Percentiles rank a stretch among this genome's conserved stretches.
phyloP scores from a whole-genome alignment of 2,329 filamentous ascomycete species.

The Pseudogymnoascus sp. region DNA sequence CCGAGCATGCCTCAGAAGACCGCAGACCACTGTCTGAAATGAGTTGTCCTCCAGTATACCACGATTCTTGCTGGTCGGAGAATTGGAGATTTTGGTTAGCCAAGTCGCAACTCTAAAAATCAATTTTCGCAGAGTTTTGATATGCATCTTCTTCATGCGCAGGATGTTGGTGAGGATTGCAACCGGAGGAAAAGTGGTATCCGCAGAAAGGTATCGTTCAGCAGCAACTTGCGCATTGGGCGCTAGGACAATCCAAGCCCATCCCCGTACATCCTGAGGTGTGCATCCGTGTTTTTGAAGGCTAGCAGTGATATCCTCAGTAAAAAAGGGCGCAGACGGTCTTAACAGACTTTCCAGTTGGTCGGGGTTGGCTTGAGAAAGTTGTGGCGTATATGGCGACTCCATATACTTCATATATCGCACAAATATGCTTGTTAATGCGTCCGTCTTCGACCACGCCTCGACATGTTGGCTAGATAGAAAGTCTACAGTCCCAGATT shows the following conservation, averaged over 20 bases:
- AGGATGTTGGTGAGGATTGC: conserved; percentile 21
- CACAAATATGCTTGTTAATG: background rate
- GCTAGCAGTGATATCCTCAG: background rate
- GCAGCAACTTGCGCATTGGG: conserved; percentile 17
- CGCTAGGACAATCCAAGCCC: conserved; percentile 22
- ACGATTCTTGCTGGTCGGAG: background rate
- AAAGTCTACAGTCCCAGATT: background rate
- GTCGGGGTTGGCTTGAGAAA: background rate
- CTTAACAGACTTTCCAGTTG: background rate
- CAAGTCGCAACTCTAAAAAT: background rate
- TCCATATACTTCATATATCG: background rate
- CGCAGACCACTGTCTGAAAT: conserved; percentile 18
- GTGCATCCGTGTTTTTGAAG: conserved; percentile 15
- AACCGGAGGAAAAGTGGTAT: conserved; percentile 17
- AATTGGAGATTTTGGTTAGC: background rate
- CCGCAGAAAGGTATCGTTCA: conserved; percentile 18
- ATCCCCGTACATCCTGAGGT: conserved; percentile 20
- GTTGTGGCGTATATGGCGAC: background rate
- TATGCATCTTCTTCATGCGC: conserved; percentile 15
- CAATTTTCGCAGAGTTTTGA: conserved; percentile 14
- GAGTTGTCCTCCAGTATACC: conserved; percentile 12
- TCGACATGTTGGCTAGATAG: background rate
- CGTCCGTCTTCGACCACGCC: background rate
- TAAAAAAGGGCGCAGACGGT: background rate
- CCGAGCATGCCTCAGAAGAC: conserved; percentile 23